These are phyloP conservation scores for Avena atlantica DNA, from an alignment of 176 grass and related monocot genomes.

Conservation along the genomic window DNA sequence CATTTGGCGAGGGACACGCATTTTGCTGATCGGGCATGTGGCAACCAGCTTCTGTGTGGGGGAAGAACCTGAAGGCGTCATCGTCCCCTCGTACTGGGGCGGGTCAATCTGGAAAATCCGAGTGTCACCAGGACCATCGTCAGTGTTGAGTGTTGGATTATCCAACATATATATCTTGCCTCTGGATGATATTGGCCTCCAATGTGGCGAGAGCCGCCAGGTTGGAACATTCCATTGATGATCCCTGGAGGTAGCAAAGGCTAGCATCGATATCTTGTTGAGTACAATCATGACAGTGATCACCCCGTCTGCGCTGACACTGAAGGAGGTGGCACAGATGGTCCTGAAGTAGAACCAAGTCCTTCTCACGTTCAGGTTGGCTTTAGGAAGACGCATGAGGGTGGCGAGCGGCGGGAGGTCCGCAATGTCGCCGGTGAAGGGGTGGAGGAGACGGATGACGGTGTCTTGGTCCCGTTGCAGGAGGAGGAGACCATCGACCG, in stretches of 20 bases:
- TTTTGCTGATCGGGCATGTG: not conserved
- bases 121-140: not conserved
- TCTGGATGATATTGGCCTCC: not conserved
- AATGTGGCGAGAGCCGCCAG: not conserved
- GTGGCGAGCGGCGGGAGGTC: conserved; percentile 1
- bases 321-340: not conserved
- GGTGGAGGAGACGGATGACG: not conserved
- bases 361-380: not conserved
- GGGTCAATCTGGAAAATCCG: conserved; percentile 14
- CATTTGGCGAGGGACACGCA: not conserved
- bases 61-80: not conserved
- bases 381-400: not conserved
- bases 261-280: not conserved
- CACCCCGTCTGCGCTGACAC: not conserved
- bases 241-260: not conserved
- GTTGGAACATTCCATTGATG: not conserved
- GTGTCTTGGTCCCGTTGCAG: not conserved
- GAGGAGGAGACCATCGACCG: not conserved
- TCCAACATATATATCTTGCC: not conserved
- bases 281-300: not conserved
- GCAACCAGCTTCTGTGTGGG: not conserved
- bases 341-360: not conserved
- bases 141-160: not conserved
- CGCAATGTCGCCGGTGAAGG: not conserved
- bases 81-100: not conserved